Evolutionary conservation across 192 early-diverging fungal genomes (phyloP).

Genomic region (Diversispora epigaea): DNA sequence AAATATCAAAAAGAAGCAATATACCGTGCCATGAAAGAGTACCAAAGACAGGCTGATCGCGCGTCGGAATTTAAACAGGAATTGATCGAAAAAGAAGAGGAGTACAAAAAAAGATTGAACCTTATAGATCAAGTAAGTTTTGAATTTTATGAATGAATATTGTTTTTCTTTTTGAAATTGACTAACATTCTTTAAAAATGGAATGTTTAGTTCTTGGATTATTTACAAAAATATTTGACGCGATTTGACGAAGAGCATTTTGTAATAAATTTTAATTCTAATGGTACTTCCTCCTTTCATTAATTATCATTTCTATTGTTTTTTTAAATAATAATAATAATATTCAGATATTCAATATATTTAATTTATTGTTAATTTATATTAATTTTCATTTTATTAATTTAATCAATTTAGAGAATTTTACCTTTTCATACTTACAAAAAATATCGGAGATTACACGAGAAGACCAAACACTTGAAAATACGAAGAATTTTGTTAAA

Average conservation of each 20-base stretch:
- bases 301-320: not conserved
- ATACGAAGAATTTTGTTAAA: not conserved
- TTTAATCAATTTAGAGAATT: not conserved
- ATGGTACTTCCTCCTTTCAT: not conserved
- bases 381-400: not conserved
- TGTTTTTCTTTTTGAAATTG: not conserved
- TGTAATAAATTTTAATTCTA: not conserved
- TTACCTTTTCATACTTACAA: not conserved
- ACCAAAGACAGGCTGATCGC: not conserved
- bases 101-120: constrained; percentile 1
- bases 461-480: not conserved
- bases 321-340: not conserved
- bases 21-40: constrained; percentile 4
- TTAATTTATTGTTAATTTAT: not conserved
- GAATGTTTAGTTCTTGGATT: not conserved
- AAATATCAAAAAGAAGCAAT: constrained; percentile 11
- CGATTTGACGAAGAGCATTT: not conserved
- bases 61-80: not conserved
- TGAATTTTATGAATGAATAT: not conserved
- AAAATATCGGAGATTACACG: not conserved
- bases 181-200: not conserved
- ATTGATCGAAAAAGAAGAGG: not conserved
- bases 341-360: not conserved
- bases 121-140: constrained; percentile 1
- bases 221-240: not conserved